A percentile compares a stretch with the other conserved stretches of the same genome.
phyloP scores from a whole-genome alignment of 352 stramenopile species.

The Globisporangium orthogonon region DNA sequence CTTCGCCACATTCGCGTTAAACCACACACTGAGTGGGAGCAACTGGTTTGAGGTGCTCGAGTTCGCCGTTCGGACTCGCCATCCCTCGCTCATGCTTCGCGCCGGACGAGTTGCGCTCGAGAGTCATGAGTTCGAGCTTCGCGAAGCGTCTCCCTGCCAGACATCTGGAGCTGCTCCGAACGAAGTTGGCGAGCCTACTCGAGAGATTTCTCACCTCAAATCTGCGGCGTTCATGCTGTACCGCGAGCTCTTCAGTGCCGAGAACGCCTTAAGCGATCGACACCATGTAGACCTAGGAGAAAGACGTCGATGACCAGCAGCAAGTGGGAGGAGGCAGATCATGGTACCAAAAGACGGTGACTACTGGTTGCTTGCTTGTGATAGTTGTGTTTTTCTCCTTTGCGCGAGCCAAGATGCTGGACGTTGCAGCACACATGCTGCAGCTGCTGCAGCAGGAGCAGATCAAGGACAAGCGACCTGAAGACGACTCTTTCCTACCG shows the following conservation, averaged over 20 bases:
- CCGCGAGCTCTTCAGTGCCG: conserved; percentile 7
- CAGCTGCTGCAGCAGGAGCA: conserved; percentile 42
- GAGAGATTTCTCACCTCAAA: conserved; percentile 3
- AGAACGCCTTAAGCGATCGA: no score
- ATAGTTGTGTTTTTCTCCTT: no score
- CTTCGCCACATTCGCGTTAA: conserved; percentile 11
- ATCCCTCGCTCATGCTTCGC: conserved; percentile 10
- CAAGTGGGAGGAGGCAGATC: no score
- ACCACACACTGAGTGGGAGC: background rate
- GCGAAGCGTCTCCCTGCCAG: background rate
- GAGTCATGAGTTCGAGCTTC: background rate
- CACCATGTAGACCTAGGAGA: no score
- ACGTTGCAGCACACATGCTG: conserved; percentile 37
- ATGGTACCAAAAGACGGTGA: background rate
- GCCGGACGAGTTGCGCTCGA: conserved; percentile 6
- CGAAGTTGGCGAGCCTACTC: background rate
- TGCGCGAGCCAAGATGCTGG: conserved; percentile 21
- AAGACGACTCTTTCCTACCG: conserved; percentile 45
- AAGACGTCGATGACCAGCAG: no score
- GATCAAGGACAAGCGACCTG: conserved; percentile 29
- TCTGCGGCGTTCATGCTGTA: conserved; percentile 2
- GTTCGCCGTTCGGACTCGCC: conserved; percentile 3
- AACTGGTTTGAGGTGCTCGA: conserved; percentile 6
- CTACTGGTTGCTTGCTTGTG: no score
- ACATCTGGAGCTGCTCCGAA: no score